phyloP scores from a whole-genome alignment of 805 yeast species.

The Limtongozyma cylindracea region DNA sequence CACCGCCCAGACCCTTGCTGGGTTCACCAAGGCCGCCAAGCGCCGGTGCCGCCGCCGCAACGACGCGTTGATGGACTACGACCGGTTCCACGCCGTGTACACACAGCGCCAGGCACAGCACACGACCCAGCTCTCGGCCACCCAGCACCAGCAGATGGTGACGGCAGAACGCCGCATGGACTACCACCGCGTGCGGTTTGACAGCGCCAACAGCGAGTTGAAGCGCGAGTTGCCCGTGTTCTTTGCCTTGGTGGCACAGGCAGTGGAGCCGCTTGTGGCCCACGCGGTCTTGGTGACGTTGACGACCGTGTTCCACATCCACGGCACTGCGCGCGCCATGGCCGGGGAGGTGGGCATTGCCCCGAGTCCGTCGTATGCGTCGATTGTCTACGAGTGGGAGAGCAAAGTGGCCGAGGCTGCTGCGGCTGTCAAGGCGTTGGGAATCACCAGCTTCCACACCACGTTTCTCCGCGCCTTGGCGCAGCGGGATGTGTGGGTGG shows the following conservation, averaged over 20 bases:
- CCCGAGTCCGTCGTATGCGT: constrained; percentile 1
- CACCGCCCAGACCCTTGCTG: too few relatives aligned
- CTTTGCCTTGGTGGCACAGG: constrained; percentile 7
- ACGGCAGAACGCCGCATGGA: constrained; percentile 7
- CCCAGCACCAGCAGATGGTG: constrained; percentile 5
- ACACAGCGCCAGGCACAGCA: constrained; percentile 7
- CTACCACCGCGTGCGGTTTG: constrained; percentile 6
- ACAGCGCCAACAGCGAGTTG: constrained; percentile 10
- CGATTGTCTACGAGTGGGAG: constrained; percentile 1
- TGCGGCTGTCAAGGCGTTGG: constrained; percentile 3
- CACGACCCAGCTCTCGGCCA: constrained; percentile 11
- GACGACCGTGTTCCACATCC: constrained; percentile 6
- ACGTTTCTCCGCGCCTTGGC: constrained; percentile 3
- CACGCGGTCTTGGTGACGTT: constrained; percentile 10
- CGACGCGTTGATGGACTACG: constrained; percentile 12
- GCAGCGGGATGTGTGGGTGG: constrained; percentile 4
- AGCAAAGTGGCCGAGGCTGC: constrained; percentile 1
- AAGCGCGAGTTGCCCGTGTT: constrained; percentile 21
- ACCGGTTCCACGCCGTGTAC: constrained; percentile 4
- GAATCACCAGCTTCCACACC: constrained; percentile 6
- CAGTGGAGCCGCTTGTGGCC: constrained; percentile 8
- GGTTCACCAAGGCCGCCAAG: too few relatives aligned
- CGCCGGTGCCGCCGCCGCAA: constrained; percentile 4
- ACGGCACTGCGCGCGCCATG: constrained; percentile 2
- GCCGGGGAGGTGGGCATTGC: constrained; percentile 1